Base-by-base conservation (phyloP, 495 filamentous ascomycete species). In the Sphaerosporella brunnea region DNA sequence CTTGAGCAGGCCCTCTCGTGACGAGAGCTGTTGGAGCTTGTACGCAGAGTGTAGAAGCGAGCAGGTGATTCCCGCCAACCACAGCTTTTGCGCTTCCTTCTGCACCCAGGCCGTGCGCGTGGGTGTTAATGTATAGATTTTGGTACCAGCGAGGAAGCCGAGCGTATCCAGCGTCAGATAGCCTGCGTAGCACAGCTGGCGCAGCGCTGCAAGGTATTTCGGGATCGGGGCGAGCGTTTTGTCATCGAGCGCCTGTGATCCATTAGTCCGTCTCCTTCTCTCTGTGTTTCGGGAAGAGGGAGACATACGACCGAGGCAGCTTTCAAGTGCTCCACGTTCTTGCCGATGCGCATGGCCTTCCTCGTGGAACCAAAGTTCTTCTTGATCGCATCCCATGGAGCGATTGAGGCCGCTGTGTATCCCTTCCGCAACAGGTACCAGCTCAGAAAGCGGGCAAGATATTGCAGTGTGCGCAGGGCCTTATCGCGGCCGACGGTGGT, bases 401-500 rank as follows among this genome's bases (percentile, higher is more conserved):
- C 71, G 64, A 95, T 82, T 26, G 77, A 63, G 42, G 71, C 65
- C 39, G 75, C 66, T 2, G 79, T 74, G 51, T 69, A 70, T 72
- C 96, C 94, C 48, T 87, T 95, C 47, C 90, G 84, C 66, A 80
- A 79, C 19, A 94, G 78, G 72, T 97, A 96, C 86, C 87, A 96
- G 39, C 88, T 79, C 66, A 88, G 90, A 79, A 96, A 96, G 64
- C 90, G 86, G 53, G 87, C 80, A 68, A 97, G 92, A 78, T 93
- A 97, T 69, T 97, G 90, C 30, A 96, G 60, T 19, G 82, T 86
- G 48, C 90, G 88, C 55, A 97, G 80, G 56, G 88, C 67, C 68
- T 97, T 97, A 70, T 97, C 90, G 62, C 90, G 86, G 56, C 92
- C 90, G 53, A 82, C 81, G 16, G 88, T 94, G 45, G 87, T 92